A percentile compares a stretch with the other conserved stretches of the same genome.
Evolutionary conservation across 495 filamentous ascomycete genomes (phyloP).

Genomic region (Aspergillus conjunctus): DNA sequence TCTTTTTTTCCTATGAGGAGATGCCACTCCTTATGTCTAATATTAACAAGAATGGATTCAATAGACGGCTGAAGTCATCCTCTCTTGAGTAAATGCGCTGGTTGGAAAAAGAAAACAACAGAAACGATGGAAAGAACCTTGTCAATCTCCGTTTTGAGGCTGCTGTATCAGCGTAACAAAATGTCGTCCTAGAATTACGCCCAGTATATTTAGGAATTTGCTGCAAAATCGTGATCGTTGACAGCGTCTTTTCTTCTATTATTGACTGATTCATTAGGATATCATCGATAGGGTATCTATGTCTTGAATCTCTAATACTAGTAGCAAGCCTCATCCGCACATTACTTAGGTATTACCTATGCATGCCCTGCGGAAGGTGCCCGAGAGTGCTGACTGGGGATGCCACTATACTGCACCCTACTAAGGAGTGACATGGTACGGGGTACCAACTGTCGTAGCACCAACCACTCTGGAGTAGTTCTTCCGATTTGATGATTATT

Average conservation of each 20-base stretch:
- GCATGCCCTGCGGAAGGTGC: neutral
- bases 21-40: neutral
- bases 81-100: neutral
- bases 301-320: neutral
- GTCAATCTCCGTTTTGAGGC: no score
- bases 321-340: no score
- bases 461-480: neutral
- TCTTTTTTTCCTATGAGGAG: neutral
- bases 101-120: neutral
- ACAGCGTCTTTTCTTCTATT: constrained; percentile 6
- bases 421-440: neutral
- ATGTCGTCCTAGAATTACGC: neutral
- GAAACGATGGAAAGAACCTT: neutral
- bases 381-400: neutral
- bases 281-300: neutral
- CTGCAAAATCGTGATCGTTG: neutral
- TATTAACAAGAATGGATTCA: neutral
- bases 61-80: no score
- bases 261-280: neutral
- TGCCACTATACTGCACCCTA: constrained; percentile 8
- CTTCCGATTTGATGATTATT: neutral
- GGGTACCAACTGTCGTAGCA: neutral
- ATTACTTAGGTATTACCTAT: neutral
- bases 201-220: neutral
- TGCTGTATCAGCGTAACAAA: neutral